These are phyloP conservation scores for Monarda citriodora DNA, from an alignment of 305 asterid genomes.

Conservation along the genomic window DNA sequence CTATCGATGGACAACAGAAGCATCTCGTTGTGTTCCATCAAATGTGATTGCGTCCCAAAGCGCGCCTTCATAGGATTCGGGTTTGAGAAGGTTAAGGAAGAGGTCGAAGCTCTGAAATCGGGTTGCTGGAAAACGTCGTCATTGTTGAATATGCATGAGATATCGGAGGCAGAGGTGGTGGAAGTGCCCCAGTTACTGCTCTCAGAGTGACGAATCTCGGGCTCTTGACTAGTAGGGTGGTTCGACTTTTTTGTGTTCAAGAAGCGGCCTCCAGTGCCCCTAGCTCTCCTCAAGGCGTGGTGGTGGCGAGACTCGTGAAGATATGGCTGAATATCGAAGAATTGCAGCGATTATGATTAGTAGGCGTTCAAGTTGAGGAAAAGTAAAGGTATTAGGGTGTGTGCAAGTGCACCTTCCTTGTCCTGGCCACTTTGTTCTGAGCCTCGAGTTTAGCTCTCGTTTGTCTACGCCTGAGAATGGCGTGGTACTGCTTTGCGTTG, in stretches of 20 bases:
- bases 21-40: slow-evolving; percentile 26
- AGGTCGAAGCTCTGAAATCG: slow-evolving; percentile 31
- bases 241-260: slow-evolving; percentile 44
- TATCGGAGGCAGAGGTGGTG: slow-evolving; percentile 46
- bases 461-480: slow-evolving; percentile 73
- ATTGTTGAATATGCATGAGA: slow-evolving; percentile 58
- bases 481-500: slow-evolving; percentile 72
- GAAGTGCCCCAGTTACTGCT: slow-evolving; percentile 53
- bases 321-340: slow-evolving; percentile 43
- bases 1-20: slow-evolving; percentile 39
- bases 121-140: slow-evolving; percentile 40
- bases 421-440: slow-evolving; percentile 46
- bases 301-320: slow-evolving; percentile 80
- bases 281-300: slow-evolving; percentile 68
- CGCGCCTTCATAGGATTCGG: background rate
- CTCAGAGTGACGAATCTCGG: slow-evolving; percentile 28
- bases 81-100: slow-evolving; percentile 22
- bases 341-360: background rate
- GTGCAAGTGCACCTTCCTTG: slow-evolving; percentile 51
- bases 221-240: slow-evolving; percentile 20
- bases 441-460: slow-evolving; percentile 69
- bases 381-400: slow-evolving; percentile 2
- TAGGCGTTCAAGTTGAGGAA: slow-evolving; percentile 6
- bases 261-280: slow-evolving; percentile 79
- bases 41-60: slow-evolving; percentile 21